Conservation (phyloP, 495 filamentous ascomycete genomes). For the Penicillium simplicissimum region DNA sequence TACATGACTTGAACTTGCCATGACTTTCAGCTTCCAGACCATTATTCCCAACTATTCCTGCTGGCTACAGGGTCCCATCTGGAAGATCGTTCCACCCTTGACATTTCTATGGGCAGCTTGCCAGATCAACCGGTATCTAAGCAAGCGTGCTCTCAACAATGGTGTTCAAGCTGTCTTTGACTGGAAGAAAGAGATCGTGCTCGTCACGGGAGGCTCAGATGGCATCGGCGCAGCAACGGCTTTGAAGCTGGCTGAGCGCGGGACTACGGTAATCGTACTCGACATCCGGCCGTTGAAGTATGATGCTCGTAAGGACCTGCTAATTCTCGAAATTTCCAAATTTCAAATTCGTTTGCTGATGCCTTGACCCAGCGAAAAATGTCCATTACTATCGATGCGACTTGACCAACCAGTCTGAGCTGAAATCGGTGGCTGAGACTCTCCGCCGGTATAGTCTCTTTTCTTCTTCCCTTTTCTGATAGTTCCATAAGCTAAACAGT, state of each 20-base stretch:
- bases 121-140: background rate
- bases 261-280: slow-evolving; percentile 9
- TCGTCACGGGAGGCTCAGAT: slow-evolving; percentile 11
- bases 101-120: background rate
- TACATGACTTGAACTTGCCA: background rate
- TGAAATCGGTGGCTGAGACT: slow-evolving; percentile 5
- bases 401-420: slow-evolving; percentile 7
- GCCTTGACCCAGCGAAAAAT: slow-evolving; percentile 7
- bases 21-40: background rate
- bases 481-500: background rate
- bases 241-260: slow-evolving; percentile 4
- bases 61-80: background rate
- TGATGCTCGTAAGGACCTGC: background rate
- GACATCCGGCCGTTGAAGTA: slow-evolving; percentile 12
- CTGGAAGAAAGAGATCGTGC: slow-evolving; percentile 22
- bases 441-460: background rate
- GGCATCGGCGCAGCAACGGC: slow-evolving; percentile 13
- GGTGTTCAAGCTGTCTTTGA: slow-evolving; percentile 14
- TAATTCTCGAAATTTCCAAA: background rate
- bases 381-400: slow-evolving; percentile 15
- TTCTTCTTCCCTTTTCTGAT: background rate
- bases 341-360: background rate
- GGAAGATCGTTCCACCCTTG: background rate
- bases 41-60: background rate
- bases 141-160: background rate